Evolutionary conservation across 129 eudicot genomes (phyloP).

Genomic region (Flaveria ramosissima): DNA sequence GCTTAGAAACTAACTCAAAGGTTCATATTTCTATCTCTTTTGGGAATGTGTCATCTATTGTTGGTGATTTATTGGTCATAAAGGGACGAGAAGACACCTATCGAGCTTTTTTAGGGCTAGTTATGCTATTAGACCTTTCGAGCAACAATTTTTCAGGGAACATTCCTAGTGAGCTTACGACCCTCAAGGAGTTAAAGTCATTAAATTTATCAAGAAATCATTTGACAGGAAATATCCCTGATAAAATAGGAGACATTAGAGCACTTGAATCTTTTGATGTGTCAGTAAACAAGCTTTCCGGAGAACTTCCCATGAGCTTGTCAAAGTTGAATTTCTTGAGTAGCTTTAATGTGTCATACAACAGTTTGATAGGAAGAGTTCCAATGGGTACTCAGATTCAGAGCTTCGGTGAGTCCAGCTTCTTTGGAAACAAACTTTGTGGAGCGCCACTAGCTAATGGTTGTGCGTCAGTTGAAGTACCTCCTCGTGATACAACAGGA

Average conservation of each 20-base stretch:
- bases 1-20: not conserved
- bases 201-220: not conserved
- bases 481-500: not conserved
- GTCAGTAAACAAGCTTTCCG: conserved; percentile 20
- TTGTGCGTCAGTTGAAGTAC: not conserved
- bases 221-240: not conserved
- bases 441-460: conserved; percentile 19
- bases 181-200: not conserved
- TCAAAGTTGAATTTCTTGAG: conserved; percentile 3
- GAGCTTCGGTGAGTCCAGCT: conserved; percentile 10
- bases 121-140: conserved; percentile 28
- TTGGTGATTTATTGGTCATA: conserved; percentile 3
- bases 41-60: not conserved
- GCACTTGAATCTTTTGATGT: conserved; percentile 38
- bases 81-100: not conserved
- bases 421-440: conserved; percentile 31
- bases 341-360: conserved; percentile 9
- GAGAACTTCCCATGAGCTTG: conserved; percentile 7
- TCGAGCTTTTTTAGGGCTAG: not conserved
- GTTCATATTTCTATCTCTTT: conserved; percentile 7
- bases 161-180: conserved; percentile 23
- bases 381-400: conserved; percentile 28
- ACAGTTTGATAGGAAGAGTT: not conserved
- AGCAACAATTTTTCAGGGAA: conserved; percentile 25
- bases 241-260: conserved; percentile 30